phyloP scores from a whole-genome alignment of 2,329 filamentous ascomycete species.

The Metarhizium album region DNA sequence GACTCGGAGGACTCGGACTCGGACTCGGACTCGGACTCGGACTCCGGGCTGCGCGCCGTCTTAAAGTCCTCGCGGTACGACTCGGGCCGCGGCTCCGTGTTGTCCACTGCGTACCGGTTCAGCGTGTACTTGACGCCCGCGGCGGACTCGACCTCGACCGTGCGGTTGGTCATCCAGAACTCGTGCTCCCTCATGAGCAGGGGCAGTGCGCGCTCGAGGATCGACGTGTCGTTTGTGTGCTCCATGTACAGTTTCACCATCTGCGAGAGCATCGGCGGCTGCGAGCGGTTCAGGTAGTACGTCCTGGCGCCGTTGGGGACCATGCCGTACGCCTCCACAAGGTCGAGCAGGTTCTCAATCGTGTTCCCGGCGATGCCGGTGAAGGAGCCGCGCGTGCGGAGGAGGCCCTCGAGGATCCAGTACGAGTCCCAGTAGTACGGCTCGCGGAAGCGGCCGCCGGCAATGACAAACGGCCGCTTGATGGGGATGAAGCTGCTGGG shows the following conservation, averaged over 20 bases:
- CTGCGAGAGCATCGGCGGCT: slow-evolving; percentile 53
- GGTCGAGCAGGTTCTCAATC: slow-evolving; percentile 59
- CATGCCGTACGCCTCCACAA: slow-evolving; percentile 54
- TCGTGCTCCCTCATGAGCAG: slow-evolving; percentile 52
- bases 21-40: slow-evolving; percentile 47
- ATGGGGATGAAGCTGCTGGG: slow-evolving; percentile 56
- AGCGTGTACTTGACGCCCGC: slow-evolving; percentile 39
- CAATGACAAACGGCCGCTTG: slow-evolving; percentile 59
- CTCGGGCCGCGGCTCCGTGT: slow-evolving; percentile 57
- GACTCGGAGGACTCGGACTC: slow-evolving; percentile 41
- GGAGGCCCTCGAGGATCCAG: slow-evolving; percentile 56
- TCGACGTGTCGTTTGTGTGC: slow-evolving; percentile 51
- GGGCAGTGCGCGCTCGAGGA: slow-evolving; percentile 50
- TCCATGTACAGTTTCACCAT: slow-evolving; percentile 57
- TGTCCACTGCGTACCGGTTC: slow-evolving; percentile 48
- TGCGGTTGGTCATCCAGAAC: slow-evolving; percentile 52
- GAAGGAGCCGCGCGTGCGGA: slow-evolving; percentile 54
- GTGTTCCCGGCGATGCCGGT: slow-evolving; percentile 53
- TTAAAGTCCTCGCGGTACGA: slow-evolving; percentile 56
- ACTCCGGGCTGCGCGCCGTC: slow-evolving; percentile 53
- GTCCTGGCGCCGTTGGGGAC: slow-evolving; percentile 57
- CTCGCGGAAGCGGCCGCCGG: slow-evolving; percentile 60
- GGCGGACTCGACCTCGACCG: slow-evolving; percentile 38
- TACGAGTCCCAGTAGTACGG: slow-evolving; percentile 64
- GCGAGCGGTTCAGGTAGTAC: slow-evolving; percentile 59